Conservation (phyloP, 352 stramenopile genomes). For the Thalassiosira tumida region DNA sequence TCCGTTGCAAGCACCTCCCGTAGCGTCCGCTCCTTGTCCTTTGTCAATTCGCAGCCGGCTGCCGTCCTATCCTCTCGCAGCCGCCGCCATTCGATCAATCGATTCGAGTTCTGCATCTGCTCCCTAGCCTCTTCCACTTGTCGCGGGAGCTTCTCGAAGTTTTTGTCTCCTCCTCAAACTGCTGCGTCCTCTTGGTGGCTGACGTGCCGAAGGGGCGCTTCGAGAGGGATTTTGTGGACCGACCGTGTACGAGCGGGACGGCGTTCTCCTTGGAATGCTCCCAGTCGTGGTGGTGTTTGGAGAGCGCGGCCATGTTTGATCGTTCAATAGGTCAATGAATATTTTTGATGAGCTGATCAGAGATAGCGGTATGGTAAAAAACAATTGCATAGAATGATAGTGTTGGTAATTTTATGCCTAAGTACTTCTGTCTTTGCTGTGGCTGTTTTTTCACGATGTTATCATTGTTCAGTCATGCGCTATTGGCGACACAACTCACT, state of each 20-base stretch:
- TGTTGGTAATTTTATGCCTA: no score
- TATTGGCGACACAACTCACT: no score
- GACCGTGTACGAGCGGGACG: conserved; percentile 86
- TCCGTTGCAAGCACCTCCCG: conserved; percentile 41
- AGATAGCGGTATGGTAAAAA: no score
- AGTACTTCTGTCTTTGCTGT: no score
- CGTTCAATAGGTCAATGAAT: not conserved
- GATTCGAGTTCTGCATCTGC: conserved; percentile 61
- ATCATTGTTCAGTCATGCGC: no score
- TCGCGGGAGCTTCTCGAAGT: conserved; percentile 68
- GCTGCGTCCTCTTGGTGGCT: conserved; percentile 33
- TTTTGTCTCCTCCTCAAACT: conserved; percentile 74
- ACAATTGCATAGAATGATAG: no score
- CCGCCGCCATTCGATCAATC: not conserved
- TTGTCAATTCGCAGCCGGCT: conserved; percentile 36
- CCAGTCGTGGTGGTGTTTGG: conserved; percentile 77
- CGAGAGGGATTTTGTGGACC: conserved; percentile 68
- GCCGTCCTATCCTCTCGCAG: not conserved
- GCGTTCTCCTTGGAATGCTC: conserved; percentile 90
- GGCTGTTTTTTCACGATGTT: no score
- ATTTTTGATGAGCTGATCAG: no score
- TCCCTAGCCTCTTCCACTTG: conserved; percentile 67
- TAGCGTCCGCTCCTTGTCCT: conserved; percentile 40
- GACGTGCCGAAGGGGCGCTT: conserved; percentile 67
- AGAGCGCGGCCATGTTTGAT: conserved; percentile 17